Conservation (phyloP, 306 rosid species). For the Lablab purpureus region DNA sequence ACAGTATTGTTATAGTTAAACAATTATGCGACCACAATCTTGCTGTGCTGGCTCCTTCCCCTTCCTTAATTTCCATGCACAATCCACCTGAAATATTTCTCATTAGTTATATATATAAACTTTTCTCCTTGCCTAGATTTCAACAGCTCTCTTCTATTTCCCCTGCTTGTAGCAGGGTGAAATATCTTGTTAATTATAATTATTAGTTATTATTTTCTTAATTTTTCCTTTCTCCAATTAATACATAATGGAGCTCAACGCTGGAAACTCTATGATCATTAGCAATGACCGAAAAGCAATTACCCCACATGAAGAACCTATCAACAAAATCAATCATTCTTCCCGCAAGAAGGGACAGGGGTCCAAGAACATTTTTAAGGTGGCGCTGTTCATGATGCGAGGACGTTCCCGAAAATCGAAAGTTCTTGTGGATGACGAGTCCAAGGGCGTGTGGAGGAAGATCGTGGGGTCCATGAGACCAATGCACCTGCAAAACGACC, state of each 20-base stretch:
- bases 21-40: neutral
- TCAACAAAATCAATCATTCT: neutral
- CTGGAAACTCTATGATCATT: neutral
- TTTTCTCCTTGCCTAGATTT: neutral
- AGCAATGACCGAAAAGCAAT: neutral
- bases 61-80: neutral
- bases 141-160: neutral
- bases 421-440: constrained; percentile 5
- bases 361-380: constrained; percentile 54
- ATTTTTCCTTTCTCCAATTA: neutral
- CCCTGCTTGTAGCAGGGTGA: constrained; percentile 12
- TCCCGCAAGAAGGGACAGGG: constrained; percentile 40
- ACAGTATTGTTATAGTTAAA: neutral
- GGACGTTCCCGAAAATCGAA: constrained; percentile 56
- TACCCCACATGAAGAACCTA: neutral
- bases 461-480: constrained; percentile 72
- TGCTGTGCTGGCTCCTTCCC: constrained; percentile 8
- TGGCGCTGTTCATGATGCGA: constrained; percentile 61
- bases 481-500: constrained; percentile 57
- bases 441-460: constrained; percentile 55
- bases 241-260: constrained; percentile 6
- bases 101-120: neutral
- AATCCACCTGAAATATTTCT: neutral
- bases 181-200: neutral
- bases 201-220: too few species aligned